Conservation (phyloP, 331 rosid species). For the Prunus yedoensis region DNA sequence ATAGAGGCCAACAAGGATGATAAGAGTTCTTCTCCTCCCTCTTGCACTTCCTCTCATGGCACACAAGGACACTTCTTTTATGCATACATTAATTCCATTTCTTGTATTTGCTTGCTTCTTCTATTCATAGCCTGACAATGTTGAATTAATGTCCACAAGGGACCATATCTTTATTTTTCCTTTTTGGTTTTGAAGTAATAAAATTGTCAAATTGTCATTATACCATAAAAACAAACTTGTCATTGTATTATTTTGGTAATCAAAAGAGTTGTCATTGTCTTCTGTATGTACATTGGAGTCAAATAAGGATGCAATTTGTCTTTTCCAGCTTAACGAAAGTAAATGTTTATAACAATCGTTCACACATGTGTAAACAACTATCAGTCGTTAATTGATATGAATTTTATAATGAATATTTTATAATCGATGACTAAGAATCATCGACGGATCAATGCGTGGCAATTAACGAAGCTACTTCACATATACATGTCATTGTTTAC, state of each 20-base stretch:
- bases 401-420: too few relatives aligned
- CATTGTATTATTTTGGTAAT: too few relatives aligned
- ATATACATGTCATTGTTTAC: neutral
- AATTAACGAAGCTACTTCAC: neutral
- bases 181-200: too few relatives aligned
- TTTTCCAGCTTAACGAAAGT: neutral
- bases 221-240: too few relatives aligned
- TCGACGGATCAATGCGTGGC: too few relatives aligned
- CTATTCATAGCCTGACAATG: neutral
- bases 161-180: neutral
- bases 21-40: neutral
- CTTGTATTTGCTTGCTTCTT: conserved; percentile 10
- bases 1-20: neutral
- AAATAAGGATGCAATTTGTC: neutral
- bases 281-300: neutral
- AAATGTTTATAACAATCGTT: too few relatives aligned
- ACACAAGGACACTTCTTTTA: neutral
- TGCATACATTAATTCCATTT: neutral
- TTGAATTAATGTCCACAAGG: neutral
- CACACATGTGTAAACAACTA: too few relatives aligned
- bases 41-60: neutral
- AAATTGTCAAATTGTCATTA: too few relatives aligned
- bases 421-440: neutral
- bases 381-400: too few relatives aligned
- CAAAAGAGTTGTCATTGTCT: too few relatives aligned